Base-by-base conservation (phyloP, 106 monocot species). In the Vanilla planifolia region DNA sequence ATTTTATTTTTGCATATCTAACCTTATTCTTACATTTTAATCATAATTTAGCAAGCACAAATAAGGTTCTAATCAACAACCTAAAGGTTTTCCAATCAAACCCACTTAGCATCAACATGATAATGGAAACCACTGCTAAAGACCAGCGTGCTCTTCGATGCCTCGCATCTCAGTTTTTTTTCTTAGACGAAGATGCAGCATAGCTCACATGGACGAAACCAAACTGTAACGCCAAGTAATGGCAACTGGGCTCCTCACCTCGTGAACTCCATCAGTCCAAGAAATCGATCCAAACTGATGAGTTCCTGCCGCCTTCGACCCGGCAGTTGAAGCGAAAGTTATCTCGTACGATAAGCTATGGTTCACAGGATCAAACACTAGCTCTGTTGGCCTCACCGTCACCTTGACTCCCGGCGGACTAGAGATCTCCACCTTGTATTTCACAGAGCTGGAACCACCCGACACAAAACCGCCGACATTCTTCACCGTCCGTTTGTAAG, bases 171-270 rank as follows among this genome's bases (percentile, higher is more conserved):
- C n/a, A n/a, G n/a, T n/a, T n/a, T n/a, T n/a, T n/a, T n/a, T n/a
- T n/a, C n/a, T n/a, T n/a, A n/a, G n/a, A n/a, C n/a, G n/a, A n/a
- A n/a, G n/a, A n/a, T n/a, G n/a, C n/a, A n/a, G n/a, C n/a, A n/a
- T n/a, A 6, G 20, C 28, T 36, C 28, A 57, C 57, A 57, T 57
- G 57, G 57, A 57, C 10, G 57, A 57, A 57, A 57, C 57, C 3
- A 19, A 35, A 3, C 19, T 8, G 19, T 4, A 17, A 1, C 2
- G 45, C 94, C 89, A 95, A 14, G 13, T 59, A 19, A 83, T 68
- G 21, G 89, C 89, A 21, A 95, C 51, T 15, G 83, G 89, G 65
- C 94, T 89, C 56, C 75, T 74, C 66, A 86, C 89, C 0, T 64
- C 66, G 46, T 86, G 85, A 3, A 24, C 41, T 0, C 89, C 94